Evolutionary conservation across 2,329 filamentous ascomycete genomes (phyloP).

Genomic region (Fusarium piperis): DNA sequence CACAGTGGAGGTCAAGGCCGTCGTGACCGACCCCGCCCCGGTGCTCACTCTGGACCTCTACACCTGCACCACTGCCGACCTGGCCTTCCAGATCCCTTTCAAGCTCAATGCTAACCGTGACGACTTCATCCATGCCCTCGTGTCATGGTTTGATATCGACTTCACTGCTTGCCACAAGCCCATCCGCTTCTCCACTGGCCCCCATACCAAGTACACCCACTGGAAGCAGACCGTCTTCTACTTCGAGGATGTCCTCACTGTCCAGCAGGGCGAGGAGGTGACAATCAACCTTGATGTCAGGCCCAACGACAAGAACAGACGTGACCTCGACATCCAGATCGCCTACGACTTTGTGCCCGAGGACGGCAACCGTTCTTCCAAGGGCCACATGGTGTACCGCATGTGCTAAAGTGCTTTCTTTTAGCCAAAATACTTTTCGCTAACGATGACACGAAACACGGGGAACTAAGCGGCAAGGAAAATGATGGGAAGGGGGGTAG

Average conservation of each 20-base stretch:
- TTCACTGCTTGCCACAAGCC: conserved; percentile 99
- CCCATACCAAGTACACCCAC: conserved; percentile 99
- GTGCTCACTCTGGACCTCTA: conserved; percentile 93
- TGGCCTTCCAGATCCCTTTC: conserved; percentile 85
- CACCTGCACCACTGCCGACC: conserved; percentile 83
- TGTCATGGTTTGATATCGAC: conserved; percentile 99
- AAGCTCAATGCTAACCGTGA: conserved; percentile 80
- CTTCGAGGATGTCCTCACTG: conserved; percentile 89
- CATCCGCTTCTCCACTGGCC: conserved; percentile 94
- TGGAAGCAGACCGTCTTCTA: conserved; percentile 99
- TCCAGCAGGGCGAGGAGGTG: conserved; percentile 86
- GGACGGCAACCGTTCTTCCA: conserved; percentile 73
- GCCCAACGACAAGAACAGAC: conserved; percentile 93
- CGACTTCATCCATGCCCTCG: conserved; percentile 95
- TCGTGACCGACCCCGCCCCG: conserved; percentile 88
- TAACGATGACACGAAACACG: conserved; percentile 39
- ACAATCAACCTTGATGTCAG: conserved; percentile 79
- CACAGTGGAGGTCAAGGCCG: conserved; percentile 96
- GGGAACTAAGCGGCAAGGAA: not conserved
- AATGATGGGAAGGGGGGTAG: conserved; percentile 17
- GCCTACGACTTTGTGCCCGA: conserved; percentile 82
- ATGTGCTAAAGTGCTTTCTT: conserved; percentile 64
- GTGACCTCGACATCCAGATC: conserved; percentile 92
- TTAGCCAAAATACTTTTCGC: conserved; percentile 25
- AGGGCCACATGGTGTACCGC: conserved; percentile 82